Conservation (phyloP, 1,139 yeast species). For the Pichia sp. region DNA sequence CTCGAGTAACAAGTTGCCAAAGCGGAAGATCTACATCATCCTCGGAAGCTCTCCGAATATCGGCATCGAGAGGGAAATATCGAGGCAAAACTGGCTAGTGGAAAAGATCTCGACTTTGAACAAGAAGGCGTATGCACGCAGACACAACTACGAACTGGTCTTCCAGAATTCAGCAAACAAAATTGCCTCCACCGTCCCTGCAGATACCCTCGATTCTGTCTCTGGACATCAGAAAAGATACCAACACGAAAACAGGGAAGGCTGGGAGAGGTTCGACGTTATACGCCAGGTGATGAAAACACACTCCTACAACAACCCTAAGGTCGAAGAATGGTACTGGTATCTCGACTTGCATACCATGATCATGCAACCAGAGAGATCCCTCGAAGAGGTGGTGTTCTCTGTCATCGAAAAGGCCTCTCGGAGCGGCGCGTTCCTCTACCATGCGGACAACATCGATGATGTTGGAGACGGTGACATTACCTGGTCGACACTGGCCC, state of each 20-base stretch:
- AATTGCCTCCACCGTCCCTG: neutral
- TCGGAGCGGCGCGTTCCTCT: constrained; percentile 2
- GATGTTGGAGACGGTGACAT: neutral
- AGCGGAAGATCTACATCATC: constrained; percentile 30
- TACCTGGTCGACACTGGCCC: constrained; percentile 6
- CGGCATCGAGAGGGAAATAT: constrained; percentile 94
- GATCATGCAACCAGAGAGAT: constrained; percentile 88
- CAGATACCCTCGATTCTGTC: constrained; percentile 29
- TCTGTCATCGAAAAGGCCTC: constrained; percentile 7
- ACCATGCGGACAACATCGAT: constrained; percentile 2
- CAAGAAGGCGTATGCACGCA: constrained; percentile 82
- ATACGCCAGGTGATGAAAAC: constrained; percentile 91
- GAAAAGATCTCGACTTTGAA: constrained; percentile 86
- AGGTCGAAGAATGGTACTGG: constrained; percentile 95
- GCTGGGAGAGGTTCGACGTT: constrained; percentile 95
- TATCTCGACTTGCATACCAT: constrained; percentile 94
- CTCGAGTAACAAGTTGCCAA: neutral
- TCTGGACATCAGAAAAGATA: constrained; percentile 65
- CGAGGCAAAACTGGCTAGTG: constrained; percentile 96
- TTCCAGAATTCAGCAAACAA: constrained; percentile 68
- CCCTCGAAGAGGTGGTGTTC: constrained; percentile 6
- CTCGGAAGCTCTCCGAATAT: constrained; percentile 35
- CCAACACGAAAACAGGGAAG: constrained; percentile 96
- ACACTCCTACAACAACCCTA: constrained; percentile 45
- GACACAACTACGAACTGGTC: constrained; percentile 85